Evolutionary conservation across 805 yeast genomes (phyloP), one percentile per base, ranked within the genome.

Genomic region (Kuraishia cidri): DNA sequence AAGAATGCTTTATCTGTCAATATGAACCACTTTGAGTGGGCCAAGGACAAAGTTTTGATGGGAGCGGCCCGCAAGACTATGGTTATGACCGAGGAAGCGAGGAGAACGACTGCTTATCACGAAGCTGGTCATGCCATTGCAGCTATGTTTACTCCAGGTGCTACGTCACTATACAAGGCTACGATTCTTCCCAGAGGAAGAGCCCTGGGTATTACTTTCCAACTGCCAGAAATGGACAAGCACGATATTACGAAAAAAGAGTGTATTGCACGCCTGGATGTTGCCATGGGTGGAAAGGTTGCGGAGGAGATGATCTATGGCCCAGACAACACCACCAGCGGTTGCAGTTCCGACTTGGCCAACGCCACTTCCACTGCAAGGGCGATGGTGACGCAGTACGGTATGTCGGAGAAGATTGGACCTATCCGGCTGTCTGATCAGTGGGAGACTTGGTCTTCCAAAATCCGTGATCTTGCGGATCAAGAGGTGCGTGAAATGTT

Each of bases 61-160:
- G 99, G 99, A 34, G 97, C 97, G 24, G 99, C 94, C 46, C 82
- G 94, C 56, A 85, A 84, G 61, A 84, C 95, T 17, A 90, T 90
- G 97, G 97, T 92, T 25, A 73, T 92, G 65, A 88, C 98, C 19
- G 97, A 92, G 55, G 96, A 90, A 39, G 74, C 94, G 1, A 75
- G 97, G 57, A 76, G 73, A 46, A 87, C 90, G 43, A 92, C 99
- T 12, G 98, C 98, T 2, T 92, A 79, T 57, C 99, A 92, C 60
- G 99, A 92, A 63, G 99, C 98, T 13, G 99, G 99, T 4, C 99
- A 92, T 61, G 98, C 98, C 4, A 85, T 92, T 37, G 87, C 90
- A 83, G 97, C 98, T 8, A 71, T 92, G 75, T 92, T 71, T 56
- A 85, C 96, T 4, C 78, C 79, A 11, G 96, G 94, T 13, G 97